Evolutionary conservation across 192 early-diverging fungal species (phyloP).

Genomic region (Backusella sp.): DNA sequence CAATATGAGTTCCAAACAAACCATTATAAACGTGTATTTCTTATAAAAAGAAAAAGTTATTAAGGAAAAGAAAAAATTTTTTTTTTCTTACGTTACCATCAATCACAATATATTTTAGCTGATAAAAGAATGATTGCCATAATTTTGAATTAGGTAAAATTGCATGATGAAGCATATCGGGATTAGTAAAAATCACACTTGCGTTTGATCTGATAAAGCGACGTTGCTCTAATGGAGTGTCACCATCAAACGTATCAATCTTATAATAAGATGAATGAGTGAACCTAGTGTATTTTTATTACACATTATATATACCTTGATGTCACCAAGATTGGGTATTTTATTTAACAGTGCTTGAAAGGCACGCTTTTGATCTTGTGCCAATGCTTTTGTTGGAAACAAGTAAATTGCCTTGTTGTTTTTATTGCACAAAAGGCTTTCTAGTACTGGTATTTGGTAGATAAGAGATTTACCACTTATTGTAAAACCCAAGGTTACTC

Average conservation of each 20-base stretch:
- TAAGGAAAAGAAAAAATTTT: too few species aligned
- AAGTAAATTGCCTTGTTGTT: constrained; percentile 53
- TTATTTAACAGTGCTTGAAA: constrained; percentile 36
- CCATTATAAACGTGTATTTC: constrained; percentile 74
- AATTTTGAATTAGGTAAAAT: constrained; percentile 56
- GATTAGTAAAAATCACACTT: constrained; percentile 76
- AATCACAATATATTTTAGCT: constrained; percentile 63
- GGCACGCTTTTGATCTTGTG: constrained; percentile 71
- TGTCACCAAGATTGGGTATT: constrained; percentile 28
- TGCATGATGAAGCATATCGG: constrained; percentile 74
- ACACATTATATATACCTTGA: constrained; percentile 21
- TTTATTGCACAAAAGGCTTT: constrained; percentile 44
- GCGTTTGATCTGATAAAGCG: constrained; percentile 47
- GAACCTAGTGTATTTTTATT: not conserved
- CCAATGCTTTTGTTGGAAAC: constrained; percentile 83
- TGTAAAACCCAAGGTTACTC: not conserved
- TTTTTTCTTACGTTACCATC: constrained; percentile 41
- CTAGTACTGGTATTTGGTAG: constrained; percentile 70
- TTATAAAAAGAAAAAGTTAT: constrained; percentile 6
- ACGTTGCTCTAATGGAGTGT: constrained; percentile 51
- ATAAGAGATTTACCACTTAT: constrained; percentile 77
- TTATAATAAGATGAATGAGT: not conserved
- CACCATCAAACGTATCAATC: constrained; percentile 63
- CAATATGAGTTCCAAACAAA: constrained; percentile 64
- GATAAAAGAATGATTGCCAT: constrained; percentile 59